phyloP scores from a whole-genome alignment of 2,329 filamentous ascomycete species.

The Aspergillus spinulosporus region DNA sequence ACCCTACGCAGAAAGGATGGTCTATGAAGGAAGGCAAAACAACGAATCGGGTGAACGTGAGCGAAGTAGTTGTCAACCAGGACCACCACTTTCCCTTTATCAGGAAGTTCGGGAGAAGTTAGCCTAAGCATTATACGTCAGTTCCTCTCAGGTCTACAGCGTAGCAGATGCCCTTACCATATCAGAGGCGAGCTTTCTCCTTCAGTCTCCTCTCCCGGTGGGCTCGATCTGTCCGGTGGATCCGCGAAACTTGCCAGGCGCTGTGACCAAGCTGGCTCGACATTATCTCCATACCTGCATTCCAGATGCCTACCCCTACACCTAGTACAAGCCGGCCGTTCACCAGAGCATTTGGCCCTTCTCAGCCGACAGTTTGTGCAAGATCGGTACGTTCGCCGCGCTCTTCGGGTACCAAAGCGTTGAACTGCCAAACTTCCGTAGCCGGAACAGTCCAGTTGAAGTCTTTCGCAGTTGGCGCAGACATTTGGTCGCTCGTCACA shows the following conservation, averaged over 20 bases:
- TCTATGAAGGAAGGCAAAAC: slow-evolving; percentile 12
- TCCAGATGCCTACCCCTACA: neutral
- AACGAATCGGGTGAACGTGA: slow-evolving; percentile 13
- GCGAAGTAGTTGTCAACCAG: slow-evolving; percentile 12
- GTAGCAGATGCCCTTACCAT: slow-evolving; percentile 1
- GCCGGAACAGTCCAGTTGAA: slow-evolving; percentile 3
- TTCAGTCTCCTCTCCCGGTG: neutral
- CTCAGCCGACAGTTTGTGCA: slow-evolving; percentile 6
- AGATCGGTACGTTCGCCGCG: slow-evolving; percentile 6
- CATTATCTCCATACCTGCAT: slow-evolving; percentile 5
- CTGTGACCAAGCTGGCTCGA: slow-evolving; percentile 4
- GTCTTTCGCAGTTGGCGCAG: slow-evolving; percentile 11
- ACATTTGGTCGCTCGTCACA: slow-evolving; percentile 9
- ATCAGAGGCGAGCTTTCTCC: neutral
- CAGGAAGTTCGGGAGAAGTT: neutral
- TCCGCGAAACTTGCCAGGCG: neutral
- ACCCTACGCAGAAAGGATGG: slow-evolving; percentile 11
- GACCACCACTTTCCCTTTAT: slow-evolving; percentile 1
- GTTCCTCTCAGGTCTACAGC: too few relatives aligned
- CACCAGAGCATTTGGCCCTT: slow-evolving; percentile 11
- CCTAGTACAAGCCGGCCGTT: slow-evolving; percentile 2
- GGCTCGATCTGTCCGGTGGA: neutral
- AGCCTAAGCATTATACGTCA: neutral
- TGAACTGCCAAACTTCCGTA: neutral
- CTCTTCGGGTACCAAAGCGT: neutral